Evolutionary conservation across 208 protist species (phyloP).

Genomic region (Acanthamoeba divionensis): DNA sequence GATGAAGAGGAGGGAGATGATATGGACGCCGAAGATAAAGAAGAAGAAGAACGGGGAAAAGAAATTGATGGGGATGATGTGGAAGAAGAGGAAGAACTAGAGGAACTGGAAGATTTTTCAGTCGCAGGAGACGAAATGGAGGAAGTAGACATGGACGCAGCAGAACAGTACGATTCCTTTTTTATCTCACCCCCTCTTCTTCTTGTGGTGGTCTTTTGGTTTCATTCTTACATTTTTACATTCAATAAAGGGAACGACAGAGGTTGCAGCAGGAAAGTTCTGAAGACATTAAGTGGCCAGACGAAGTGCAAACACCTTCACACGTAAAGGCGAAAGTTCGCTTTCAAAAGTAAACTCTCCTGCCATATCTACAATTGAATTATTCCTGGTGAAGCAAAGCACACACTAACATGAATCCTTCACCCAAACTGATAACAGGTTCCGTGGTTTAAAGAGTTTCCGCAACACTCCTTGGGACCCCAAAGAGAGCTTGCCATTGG

Average conservation of each 20-base stretch:
- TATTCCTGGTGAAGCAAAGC: background rate
- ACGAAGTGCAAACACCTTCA: slow-evolving; percentile 82
- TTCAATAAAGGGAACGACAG: slow-evolving; percentile 53
- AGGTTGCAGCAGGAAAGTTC: slow-evolving; percentile 8
- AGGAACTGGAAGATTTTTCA: slow-evolving; percentile 50
- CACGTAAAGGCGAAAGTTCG: slow-evolving; percentile 70
- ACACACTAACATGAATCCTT: background rate
- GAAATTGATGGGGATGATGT: background rate
- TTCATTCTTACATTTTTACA: background rate
- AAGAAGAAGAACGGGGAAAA: slow-evolving; percentile 53
- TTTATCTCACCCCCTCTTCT: background rate
- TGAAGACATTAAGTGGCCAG: slow-evolving; percentile 82
- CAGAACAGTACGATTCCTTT: slow-evolving; percentile 50
- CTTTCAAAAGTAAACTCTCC: slow-evolving; percentile 72
- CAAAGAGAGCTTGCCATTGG: slow-evolving; percentile 82
- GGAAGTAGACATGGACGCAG: slow-evolving; percentile 41
- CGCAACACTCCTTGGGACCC: slow-evolving; percentile 81
- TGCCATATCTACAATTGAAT: background rate
- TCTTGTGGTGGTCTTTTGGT: background rate
- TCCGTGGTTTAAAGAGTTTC: slow-evolving; percentile 80
- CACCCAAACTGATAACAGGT: slow-evolving; percentile 33
- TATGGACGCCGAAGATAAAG: slow-evolving; percentile 54
- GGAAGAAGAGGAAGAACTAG: slow-evolving; percentile 32
- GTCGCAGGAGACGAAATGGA: background rate
- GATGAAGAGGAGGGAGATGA: slow-evolving; percentile 48